These are phyloP conservation scores for Obba rivulosa DNA, from an alignment of 768 basidiomycete genomes.

Conservation along the genomic window DNA sequence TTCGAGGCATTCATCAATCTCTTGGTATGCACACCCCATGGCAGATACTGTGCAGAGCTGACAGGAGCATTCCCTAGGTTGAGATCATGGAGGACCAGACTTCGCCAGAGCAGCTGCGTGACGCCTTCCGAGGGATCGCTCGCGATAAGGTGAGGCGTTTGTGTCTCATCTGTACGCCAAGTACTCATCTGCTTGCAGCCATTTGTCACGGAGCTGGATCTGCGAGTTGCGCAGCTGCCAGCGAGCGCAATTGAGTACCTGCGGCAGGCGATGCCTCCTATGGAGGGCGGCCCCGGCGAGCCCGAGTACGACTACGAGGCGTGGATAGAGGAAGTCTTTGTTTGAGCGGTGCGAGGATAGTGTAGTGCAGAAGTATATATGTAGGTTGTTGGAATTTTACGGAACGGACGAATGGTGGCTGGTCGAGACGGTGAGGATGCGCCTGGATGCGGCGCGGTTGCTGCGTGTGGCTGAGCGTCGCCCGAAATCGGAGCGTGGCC, in stretches of 20 bases:
- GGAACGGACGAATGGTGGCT: not conserved
- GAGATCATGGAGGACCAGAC: constrained; percentile 96
- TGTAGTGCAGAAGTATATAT: not conserved
- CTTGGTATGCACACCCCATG: constrained; percentile 46
- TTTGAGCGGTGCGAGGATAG: constrained; percentile 23
- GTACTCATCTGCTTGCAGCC: constrained; percentile 43
- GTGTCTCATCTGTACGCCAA: not conserved
- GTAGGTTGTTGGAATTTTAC: not conserved
- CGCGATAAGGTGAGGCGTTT: constrained; percentile 66
- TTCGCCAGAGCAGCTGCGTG: constrained; percentile 84
- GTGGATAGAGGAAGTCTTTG: constrained; percentile 79
- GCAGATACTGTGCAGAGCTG: not conserved
- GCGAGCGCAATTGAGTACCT: constrained; percentile 73
- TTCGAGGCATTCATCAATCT: constrained; percentile 95
- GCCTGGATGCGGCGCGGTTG: not conserved
- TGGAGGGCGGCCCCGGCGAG: constrained; percentile 49
- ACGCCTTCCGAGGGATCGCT: constrained; percentile 90
- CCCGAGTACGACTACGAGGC: constrained; percentile 75
- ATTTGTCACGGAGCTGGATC: constrained; percentile 90
- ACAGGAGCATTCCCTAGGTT: constrained; percentile 45
- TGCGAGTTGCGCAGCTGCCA: constrained; percentile 80
- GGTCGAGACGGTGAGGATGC: not conserved
- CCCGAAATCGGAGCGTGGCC: constrained; percentile 10
- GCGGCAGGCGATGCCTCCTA: constrained; percentile 71
- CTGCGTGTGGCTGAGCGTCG: constrained; percentile 1